A percentile compares a stretch with the other conserved stretches of the same genome.
phyloP scores from a whole-genome alignment of 106 monocot genomes.

The Triglochin maritima region DNA sequence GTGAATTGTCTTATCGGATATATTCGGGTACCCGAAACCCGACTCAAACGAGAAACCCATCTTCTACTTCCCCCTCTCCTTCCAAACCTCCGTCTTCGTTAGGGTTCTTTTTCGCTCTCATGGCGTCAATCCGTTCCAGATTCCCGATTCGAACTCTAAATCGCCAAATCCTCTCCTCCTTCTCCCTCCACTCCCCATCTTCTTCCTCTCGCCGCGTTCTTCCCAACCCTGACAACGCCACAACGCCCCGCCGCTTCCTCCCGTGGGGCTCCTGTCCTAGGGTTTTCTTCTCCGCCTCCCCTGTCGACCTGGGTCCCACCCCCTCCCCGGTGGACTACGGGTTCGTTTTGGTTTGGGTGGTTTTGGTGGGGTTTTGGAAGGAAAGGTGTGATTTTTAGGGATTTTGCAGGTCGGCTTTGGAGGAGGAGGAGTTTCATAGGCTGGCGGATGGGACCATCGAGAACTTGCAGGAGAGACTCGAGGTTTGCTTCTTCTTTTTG shows the following conservation, averaged over 20 bases:
- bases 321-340: slow-evolving; percentile 25
- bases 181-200: neutral
- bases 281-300: slow-evolving; percentile 7
- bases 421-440: slow-evolving; percentile 62
- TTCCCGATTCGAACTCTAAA: too few species aligned
- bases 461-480: slow-evolving; percentile 59
- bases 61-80: too few species aligned
- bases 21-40: too few species aligned
- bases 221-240: too few species aligned
- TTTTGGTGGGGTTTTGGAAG: neutral
- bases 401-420: slow-evolving; percentile 20
- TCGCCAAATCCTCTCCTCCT: neutral
- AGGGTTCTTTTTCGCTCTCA: too few species aligned
- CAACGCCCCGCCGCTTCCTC: too few species aligned
- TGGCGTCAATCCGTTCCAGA: too few species aligned
- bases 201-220: neutral
- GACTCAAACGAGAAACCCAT: too few species aligned
- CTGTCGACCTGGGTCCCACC: slow-evolving; percentile 9
- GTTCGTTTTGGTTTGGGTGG: neutral
- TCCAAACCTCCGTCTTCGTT: too few species aligned
- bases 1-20: too few species aligned
- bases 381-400: neutral
- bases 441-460: slow-evolving; percentile 68
- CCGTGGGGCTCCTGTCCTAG: too few species aligned
- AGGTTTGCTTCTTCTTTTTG: slow-evolving; percentile 28